phyloP scores from a whole-genome alignment of 1,139 yeast species.

The Tardiomyces digboiensis region DNA sequence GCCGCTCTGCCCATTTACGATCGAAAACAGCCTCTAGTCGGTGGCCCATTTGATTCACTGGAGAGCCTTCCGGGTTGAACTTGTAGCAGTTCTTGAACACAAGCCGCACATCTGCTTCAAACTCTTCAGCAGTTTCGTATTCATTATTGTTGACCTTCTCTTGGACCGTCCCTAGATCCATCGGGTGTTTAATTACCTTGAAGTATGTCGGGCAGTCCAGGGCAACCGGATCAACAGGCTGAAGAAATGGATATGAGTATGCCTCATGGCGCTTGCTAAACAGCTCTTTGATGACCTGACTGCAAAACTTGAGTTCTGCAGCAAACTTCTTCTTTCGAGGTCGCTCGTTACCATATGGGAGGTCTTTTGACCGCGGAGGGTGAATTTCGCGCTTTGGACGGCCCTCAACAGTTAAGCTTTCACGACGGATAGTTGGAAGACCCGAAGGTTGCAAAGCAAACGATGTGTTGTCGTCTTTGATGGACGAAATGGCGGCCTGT shows the following conservation, averaged over 20 bases:
- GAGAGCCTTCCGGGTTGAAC: constrained; percentile 93
- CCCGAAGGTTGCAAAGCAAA: constrained; percentile 31
- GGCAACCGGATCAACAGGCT: constrained; percentile 94
- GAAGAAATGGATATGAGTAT: constrained; percentile 81
- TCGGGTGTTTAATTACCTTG: constrained; percentile 81
- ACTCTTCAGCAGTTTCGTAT: constrained; percentile 82
- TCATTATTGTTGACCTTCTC: constrained; percentile 75
- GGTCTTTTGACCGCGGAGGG: constrained; percentile 92
- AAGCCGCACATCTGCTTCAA: constrained; percentile 71
- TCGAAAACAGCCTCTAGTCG: constrained; percentile 78
- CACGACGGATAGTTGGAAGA: constrained; percentile 53
- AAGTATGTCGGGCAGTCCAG: constrained; percentile 84
- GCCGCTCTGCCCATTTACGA: constrained; percentile 83
- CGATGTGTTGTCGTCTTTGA: constrained; percentile 1
- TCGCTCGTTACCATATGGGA: constrained; percentile 73
- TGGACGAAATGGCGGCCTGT: constrained; percentile 10
- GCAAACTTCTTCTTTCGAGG: constrained; percentile 84
- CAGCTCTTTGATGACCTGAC: constrained; percentile 73
- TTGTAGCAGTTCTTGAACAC: constrained; percentile 83
- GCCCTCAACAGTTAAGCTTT: constrained; percentile 41
- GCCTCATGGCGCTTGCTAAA: constrained; percentile 74
- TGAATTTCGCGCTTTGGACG: constrained; percentile 95
- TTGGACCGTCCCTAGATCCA: constrained; percentile 88
- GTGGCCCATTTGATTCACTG: constrained; percentile 94
- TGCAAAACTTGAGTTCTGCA: constrained; percentile 82